Evolutionary conservation across 2,329 filamentous ascomycete genomes (phyloP), one percentile per base, ranked within the genome.

Genomic region (Cryoendolithus antarcticus): DNA sequence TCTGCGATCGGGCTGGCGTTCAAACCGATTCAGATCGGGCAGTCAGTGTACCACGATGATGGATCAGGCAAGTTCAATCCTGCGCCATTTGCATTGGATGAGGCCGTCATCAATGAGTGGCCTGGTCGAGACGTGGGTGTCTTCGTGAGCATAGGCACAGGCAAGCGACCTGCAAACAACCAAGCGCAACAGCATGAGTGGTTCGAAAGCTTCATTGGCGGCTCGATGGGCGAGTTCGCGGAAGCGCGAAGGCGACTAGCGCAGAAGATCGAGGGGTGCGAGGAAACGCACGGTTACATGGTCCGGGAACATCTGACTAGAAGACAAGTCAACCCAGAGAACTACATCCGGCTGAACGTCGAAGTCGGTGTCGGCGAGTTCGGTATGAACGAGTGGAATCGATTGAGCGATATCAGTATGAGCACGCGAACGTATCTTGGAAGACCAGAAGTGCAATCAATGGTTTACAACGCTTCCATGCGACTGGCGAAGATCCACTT

Each of bases 301-400:
- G 64, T 82, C 42, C 77, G 75, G 42, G 82, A 93, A 35, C 76
- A 88, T 48, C 69, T 96, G 13, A 64, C 74, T 5, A 82, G 79
- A 58, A 77, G 86, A 28, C 50, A 52, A 10, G 84, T 96, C 43
- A 88, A 82, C 51, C 74, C 76, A 37, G 88, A 95, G 42, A 85
- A 93, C 58, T 98, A 98, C 65, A 93, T 86, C 59, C 82, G 91
- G 6, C 69, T 96, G n/a, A 98, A 98, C 48, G 91, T 96, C 31
- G 88, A 96, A 56, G 80, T 94, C 10, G 91, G 89, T 1, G 88
- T 96, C 3, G 88, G 89, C 38, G 91, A 96, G 56, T 96, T 95
- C 58, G 89, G 84, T 37, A 96, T 98, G 86, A 98, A 96, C 21
- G 91, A 96, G 59, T 98, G 91, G 91, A 76, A 85, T 52, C 77